Evolutionary conservation across 169 alveolate species (phyloP).

Genomic region (Plasmodium berghei): DNA sequence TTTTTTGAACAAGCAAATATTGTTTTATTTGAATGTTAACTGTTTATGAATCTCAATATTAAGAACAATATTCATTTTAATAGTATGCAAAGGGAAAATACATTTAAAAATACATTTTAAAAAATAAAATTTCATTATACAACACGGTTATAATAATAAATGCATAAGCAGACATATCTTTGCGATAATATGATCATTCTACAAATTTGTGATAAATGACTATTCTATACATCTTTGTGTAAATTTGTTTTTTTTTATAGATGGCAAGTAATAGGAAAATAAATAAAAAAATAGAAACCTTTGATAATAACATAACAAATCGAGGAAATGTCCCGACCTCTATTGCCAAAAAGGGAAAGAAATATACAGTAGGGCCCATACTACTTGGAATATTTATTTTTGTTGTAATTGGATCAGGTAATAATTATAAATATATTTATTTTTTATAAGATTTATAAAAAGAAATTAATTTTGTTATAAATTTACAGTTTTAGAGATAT

Average conservation of each 20-base stretch:
- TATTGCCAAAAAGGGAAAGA: conserved; percentile 48
- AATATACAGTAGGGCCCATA: conserved; percentile 71
- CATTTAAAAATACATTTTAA: no score
- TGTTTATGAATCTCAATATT: no score
- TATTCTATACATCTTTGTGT: no score
- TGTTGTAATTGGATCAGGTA: conserved; percentile 77
- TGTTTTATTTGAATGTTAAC: no score
- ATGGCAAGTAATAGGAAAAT: conserved; percentile 63
- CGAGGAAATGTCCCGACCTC: conserved; percentile 74
- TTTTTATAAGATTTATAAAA: not conserved
- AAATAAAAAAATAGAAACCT: conserved; percentile 52
- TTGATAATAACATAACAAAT: conserved; percentile 46
- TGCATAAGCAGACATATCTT: not conserved
- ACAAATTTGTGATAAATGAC: not conserved
- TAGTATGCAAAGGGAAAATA: no score
- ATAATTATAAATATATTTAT: not conserved
- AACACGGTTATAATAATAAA: not conserved
- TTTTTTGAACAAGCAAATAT: no score
- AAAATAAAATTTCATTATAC: no score
- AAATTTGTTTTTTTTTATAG: conserved; percentile 5
- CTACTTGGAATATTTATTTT: conserved; percentile 65
- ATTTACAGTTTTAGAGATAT: not conserved
- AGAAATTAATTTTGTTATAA: not conserved
- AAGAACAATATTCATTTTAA: no score
- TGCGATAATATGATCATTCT: not conserved